Evolutionary conservation across 306 rosid genomes (phyloP).

Genomic region (Rosa chinensis): DNA sequence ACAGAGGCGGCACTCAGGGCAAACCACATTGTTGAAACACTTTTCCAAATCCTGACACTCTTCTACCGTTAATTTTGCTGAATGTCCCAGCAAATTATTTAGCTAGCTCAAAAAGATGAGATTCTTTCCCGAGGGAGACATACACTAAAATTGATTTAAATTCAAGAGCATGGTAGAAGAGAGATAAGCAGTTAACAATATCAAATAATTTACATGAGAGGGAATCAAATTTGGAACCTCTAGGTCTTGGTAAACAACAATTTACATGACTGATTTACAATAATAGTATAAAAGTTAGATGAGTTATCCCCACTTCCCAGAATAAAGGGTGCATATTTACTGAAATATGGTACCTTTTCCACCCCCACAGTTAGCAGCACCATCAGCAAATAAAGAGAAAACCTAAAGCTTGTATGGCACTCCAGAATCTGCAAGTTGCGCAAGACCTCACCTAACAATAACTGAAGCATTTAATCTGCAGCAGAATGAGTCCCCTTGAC

Average conservation of each 20-base stretch:
- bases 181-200: background rate
- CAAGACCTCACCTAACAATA: background rate
- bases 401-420: background rate
- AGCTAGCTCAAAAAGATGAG: background rate
- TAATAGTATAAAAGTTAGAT: background rate
- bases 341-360: background rate
- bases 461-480: constrained; percentile 34
- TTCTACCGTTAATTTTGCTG: background rate
- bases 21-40: background rate
- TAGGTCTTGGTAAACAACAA: background rate
- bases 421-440: background rate
- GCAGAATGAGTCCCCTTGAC: constrained; percentile 54
- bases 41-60: background rate
- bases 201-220: background rate
- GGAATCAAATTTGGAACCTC: background rate
- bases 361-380: background rate
- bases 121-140: background rate
- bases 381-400: background rate
- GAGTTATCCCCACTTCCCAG: background rate
- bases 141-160: background rate
- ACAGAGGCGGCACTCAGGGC: background rate
- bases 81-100: background rate
- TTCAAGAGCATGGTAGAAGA: background rate
- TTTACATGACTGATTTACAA: background rate
- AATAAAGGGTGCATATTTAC: background rate